Conservation (phyloP, 345 rosid species). For the Combretum micranthum region DNA sequence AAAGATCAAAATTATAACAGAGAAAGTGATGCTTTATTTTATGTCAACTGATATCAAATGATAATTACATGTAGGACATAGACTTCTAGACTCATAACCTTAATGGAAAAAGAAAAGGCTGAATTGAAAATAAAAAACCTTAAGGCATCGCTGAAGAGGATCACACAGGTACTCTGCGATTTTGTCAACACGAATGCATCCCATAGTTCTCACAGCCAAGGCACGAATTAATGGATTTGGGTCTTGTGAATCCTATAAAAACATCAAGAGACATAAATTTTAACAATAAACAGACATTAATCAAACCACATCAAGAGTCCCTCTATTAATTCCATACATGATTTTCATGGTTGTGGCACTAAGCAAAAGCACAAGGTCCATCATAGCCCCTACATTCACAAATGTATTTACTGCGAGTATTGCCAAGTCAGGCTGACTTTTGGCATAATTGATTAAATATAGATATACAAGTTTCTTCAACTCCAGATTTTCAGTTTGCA, state of each 20-base stretch:
- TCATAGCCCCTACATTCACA: slow-evolving; percentile 63
- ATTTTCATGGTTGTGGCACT: neutral
- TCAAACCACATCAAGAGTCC: too few species aligned
- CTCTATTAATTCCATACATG: too few species aligned
- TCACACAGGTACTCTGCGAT: slow-evolving; percentile 97
- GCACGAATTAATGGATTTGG: slow-evolving; percentile 99
- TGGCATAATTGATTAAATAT: slow-evolving; percentile 94
- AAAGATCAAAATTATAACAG: neutral
- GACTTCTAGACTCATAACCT: too few species aligned
- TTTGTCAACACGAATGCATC: slow-evolving; percentile 99
- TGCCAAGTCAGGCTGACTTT: slow-evolving; percentile 99
- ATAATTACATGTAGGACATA: too few species aligned
- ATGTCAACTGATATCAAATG: neutral
- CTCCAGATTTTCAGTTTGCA: slow-evolving; percentile 99
- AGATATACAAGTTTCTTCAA: slow-evolving; percentile 95
- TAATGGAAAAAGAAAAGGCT: neutral
- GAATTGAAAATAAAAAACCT: slow-evolving; percentile 41
- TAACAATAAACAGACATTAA: too few species aligned
- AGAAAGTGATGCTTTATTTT: neutral
- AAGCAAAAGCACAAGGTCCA: neutral
- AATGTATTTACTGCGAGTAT: slow-evolving; percentile 98
- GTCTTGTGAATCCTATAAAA: slow-evolving; percentile 91
- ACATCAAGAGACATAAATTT: neutral
- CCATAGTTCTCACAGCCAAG: slow-evolving; percentile 98
- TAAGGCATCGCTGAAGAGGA: slow-evolving; percentile 98